Evolutionary conservation across 148 eudicot genomes (phyloP), one percentile per base, ranked within the genome.

Genomic region (Nyssa sinensis): DNA sequence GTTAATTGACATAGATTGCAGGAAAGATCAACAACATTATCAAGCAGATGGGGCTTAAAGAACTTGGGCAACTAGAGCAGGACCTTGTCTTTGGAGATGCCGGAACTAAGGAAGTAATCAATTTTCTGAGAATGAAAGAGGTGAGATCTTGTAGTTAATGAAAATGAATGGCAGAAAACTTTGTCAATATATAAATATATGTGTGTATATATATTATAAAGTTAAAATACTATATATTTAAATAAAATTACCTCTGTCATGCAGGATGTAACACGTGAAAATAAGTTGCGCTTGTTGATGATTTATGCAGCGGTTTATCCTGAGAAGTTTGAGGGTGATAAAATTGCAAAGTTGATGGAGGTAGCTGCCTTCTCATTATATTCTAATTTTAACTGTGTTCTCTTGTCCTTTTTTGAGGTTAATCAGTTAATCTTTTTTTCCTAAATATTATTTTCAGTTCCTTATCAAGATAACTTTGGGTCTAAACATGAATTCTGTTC

Each of bases 21-120:
- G 96, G 92, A 61, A 92, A 92, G 76, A 86, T 94, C 8, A 94
- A 92, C 82, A 85, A 79, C 70, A 82, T 89, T 67, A 88, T 94
- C 35, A 86, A 88, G 79, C 96, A 90, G 66, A 81, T 77, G 75
- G 91, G 89, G 63, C 93, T 94, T 55, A 94, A 82, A 87, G 97
- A 94, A 51, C 77, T 92, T 75, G 98, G 98, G 70, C 90, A 94
- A 79, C 82, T 94, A 73, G 98, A 94, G 81, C 98, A 94, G 88
- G 97, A 89, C 71, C 93, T 94, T 70, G 94, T 94, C 27, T 92
- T 92, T 82, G 98, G 98, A 68, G 98, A 92, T 92, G 98, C 97
- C 72, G 96, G 92, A 81, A 88, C 97, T 60, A 94, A 92, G 80
- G 98, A 94, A 32, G 82, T 94, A 39, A 91, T 90, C 69, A 92